Evolutionary conservation across 2,329 filamentous ascomycete species (phyloP).

Genomic region (Helicocarpus griseus): DNA sequence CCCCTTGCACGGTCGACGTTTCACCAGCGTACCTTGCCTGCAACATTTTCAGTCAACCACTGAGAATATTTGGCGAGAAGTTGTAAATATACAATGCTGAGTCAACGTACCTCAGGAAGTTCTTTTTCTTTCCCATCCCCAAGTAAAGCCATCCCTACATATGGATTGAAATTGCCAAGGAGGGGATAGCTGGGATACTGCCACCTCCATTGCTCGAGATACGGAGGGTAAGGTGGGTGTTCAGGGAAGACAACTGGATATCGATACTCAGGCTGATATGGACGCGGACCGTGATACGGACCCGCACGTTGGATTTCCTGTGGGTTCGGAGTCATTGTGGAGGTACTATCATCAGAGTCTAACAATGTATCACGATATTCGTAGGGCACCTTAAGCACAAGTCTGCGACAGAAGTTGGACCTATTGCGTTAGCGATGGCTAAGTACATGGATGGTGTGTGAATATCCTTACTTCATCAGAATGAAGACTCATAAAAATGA

Average conservation of each 20-base stretch:
- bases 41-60: not conserved
- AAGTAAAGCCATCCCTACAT: not conserved
- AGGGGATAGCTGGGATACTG: not conserved
- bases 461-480: not conserved
- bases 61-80: not conserved
- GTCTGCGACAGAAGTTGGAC: not conserved
- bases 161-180: not conserved
- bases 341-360: not conserved
- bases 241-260: not conserved
- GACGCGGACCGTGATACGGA: not conserved
- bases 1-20: not conserved
- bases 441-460: not conserved
- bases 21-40: not conserved
- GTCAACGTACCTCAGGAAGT: not conserved
- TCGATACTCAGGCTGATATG: not conserved
- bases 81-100: not conserved
- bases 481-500: not conserved
- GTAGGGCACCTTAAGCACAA: not conserved
- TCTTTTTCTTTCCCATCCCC: not conserved
- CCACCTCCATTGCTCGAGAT: not conserved
- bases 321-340: not conserved
- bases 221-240: not conserved
- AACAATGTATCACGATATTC: not conserved
- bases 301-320: not conserved
- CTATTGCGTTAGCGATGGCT: not conserved